These are phyloP conservation scores for Tagetes erecta DNA, from an alignment of 129 eudicot genomes.

Conservation along the genomic window DNA sequence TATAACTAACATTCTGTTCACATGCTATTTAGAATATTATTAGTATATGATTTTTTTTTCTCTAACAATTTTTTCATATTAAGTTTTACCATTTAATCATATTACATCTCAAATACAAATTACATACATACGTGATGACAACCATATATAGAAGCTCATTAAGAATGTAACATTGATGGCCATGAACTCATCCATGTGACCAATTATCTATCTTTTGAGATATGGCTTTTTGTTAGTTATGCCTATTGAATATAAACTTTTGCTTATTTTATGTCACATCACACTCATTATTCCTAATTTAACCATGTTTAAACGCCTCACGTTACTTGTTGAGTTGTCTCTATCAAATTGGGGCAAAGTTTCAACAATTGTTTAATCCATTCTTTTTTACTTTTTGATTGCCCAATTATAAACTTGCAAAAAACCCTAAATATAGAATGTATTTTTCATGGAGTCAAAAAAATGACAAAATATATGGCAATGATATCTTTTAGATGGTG, in stretches of 20 bases:
- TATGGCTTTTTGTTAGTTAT: conserved; percentile 25
- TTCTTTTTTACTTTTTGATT: background rate
- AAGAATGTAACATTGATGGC: background rate
- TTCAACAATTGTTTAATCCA: background rate
- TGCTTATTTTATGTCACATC: conserved; percentile 20
- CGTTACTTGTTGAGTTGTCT: background rate
- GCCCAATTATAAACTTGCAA: background rate
- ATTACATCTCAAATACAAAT: background rate
- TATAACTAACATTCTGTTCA: too few species aligned
- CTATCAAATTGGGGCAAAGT: background rate
- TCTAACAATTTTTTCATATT: too few species aligned
- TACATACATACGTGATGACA: background rate
- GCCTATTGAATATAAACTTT: background rate
- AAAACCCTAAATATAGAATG: background rate
- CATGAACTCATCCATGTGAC: conserved; percentile 17
- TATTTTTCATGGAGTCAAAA: background rate
- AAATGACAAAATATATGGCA: background rate
- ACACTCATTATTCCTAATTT: conserved; percentile 5
- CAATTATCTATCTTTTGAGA: background rate
- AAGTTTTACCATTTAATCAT: too few species aligned
- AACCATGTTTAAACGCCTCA: conserved; percentile 26
- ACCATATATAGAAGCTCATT: background rate
- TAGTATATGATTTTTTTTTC: too few species aligned
- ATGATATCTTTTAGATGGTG: background rate
- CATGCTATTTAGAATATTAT: too few species aligned